Base-by-base conservation (phyloP, 352 stramenopile genomes). In the Phytophthora citrophthora region DNA sequence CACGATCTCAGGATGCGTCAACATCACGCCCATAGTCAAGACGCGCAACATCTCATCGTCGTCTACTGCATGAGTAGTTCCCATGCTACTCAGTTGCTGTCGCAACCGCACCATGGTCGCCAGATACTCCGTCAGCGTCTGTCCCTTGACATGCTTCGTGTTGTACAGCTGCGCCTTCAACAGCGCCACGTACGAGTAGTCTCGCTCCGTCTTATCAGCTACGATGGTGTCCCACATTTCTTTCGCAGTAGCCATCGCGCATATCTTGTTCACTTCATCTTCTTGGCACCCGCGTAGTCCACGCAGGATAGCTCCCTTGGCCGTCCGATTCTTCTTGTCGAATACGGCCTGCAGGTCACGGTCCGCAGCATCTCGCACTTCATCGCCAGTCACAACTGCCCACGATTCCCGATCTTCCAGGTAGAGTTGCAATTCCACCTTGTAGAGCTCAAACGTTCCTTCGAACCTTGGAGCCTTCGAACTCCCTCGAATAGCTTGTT, bases 361-460 rank as follows among this genome's bases (percentile, higher is more conserved):
- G 7, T 20, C 24, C 15, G 46, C 27, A 3, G 8, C 45, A 8
- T 49, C 23, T 8, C 45, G 45, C 15, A 39, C 15, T 20, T 54
- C 44, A 24, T 4, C 27, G 0, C 18, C 29, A 8, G 45, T 27
- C 9, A 62, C 23, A 6, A 55, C 13, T 2, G 23, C 34, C 54
- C 54, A 55, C 2, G 44, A 24, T n/a, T 63, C 18, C 15, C 54
- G 26, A 4, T 54, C 44, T 9, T 38, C 44, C 23, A 54, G 32
- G 20, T 55, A 63, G 4, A 55, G 45, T 10, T 63, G 18, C 20
- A 63, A 16, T 11, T 63, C 54, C 13, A n/a, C 15, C 31, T 26
- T 45, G 34, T 62, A 63, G 16, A 63, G 26, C 45, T 50, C 54
- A 27, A 55, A 63, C n/a, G 45, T 50, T n/a, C 45, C 44, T 34